A percentile compares a stretch with the other conserved stretches of the same genome.
phyloP scores from a whole-genome alignment of 2,329 filamentous ascomycete species.

The Fonsecaea multimorphosa region DNA sequence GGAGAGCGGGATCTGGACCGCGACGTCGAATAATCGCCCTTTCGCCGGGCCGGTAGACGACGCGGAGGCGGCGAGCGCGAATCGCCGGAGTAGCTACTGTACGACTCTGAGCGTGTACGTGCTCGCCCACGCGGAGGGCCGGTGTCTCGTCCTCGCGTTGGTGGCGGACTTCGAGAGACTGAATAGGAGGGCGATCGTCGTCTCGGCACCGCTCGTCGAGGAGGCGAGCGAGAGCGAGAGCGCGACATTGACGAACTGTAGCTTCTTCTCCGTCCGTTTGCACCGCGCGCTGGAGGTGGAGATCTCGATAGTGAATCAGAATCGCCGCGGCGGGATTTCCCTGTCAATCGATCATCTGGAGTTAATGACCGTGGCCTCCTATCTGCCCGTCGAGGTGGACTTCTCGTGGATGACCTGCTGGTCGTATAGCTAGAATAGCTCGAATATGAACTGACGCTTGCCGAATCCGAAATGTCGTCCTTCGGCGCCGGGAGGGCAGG shows the following conservation, averaged over 20 bases:
- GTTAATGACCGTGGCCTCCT: slow-evolving; percentile 38
- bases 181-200: slow-evolving; percentile 37
- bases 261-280: slow-evolving; percentile 32
- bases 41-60: slow-evolving; percentile 9
- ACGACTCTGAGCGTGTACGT: slow-evolving; percentile 28
- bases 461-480: slow-evolving; percentile 65
- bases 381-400: slow-evolving; percentile 34
- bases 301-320: slow-evolving; percentile 41
- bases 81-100: slow-evolving; percentile 23
- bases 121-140: slow-evolving; percentile 24
- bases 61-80: slow-evolving; percentile 20
- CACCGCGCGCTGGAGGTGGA: slow-evolving; percentile 33
- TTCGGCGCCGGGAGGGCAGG: slow-evolving; percentile 65
- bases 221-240: slow-evolving; percentile 37
- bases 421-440: slow-evolving; percentile 75
- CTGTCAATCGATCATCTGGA: slow-evolving; percentile 35
- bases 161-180: slow-evolving; percentile 34
- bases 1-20: slow-evolving; percentile 29
- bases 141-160: slow-evolving; percentile 22
- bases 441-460: slow-evolving; percentile 69
- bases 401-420: slow-evolving; percentile 41
- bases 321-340: slow-evolving; percentile 22
- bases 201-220: slow-evolving; percentile 16
- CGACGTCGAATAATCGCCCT: slow-evolving; percentile 17
- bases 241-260: slow-evolving; percentile 30